Evolutionary conservation across 2,329 filamentous ascomycete genomes (phyloP).

Genomic region (Atkinsonella hypoxylon): DNA sequence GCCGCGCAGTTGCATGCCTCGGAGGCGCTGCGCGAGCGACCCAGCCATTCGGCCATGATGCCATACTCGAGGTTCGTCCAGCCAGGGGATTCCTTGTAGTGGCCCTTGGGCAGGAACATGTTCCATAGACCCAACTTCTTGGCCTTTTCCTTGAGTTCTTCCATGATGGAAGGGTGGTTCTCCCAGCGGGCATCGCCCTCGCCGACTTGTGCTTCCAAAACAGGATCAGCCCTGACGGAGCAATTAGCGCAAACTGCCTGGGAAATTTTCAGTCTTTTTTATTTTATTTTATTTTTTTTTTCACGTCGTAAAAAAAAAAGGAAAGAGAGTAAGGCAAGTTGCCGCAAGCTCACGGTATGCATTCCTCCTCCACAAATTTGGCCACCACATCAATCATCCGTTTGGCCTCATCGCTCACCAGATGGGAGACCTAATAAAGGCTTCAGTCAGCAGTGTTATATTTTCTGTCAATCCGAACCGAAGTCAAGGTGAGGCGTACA

Average conservation of each 20-base stretch:
- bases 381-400: conserved; percentile 79
- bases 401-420: conserved; percentile 74
- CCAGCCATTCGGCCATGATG: conserved; percentile 91
- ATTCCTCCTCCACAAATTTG: conserved; percentile 96
- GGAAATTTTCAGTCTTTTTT: too few species aligned
- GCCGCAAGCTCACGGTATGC: conserved; percentile 49
- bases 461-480: neutral
- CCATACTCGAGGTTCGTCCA: conserved; percentile 96
- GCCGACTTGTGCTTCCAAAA: conserved; percentile 71
- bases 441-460: neutral
- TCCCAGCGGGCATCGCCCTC: conserved; percentile 68
- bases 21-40: conserved; percentile 70
- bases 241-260: conserved; percentile 3
- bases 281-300: neutral
- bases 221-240: conserved; percentile 53
- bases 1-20: conserved; percentile 86
- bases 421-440: conserved; percentile 29
- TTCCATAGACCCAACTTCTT: conserved; percentile 86
- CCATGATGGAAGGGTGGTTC: conserved; percentile 66
- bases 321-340: neutral
- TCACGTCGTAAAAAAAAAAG: too few species aligned
- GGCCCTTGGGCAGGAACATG: conserved; percentile 89
- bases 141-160: conserved; percentile 80
- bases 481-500: conserved; percentile 11
- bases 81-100: conserved; percentile 90